Evolutionary conservation across 2,329 filamentous ascomycete genomes (phyloP).

Genomic region (Scytalidium sp.): DNA sequence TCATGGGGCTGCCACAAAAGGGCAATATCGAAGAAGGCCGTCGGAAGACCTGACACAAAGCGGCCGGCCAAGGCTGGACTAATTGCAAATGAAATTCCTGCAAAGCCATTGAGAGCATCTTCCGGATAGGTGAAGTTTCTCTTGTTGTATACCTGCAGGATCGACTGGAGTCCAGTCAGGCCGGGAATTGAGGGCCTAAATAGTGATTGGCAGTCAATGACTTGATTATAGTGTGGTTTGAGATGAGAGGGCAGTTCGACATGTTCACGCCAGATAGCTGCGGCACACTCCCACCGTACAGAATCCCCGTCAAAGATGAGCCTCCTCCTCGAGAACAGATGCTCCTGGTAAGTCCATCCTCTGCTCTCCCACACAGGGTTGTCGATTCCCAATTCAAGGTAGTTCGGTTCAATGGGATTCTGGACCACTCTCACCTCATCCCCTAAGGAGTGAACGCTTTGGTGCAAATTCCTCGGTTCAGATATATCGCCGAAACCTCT

Average conservation of each 20-base stretch:
- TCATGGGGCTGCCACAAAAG: background rate
- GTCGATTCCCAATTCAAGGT: too few species aligned
- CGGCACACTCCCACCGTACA: background rate
- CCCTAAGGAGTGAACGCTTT: background rate
- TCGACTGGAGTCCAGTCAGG: background rate
- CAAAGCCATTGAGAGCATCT: background rate
- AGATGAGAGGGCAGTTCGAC: background rate
- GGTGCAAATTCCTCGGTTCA: background rate
- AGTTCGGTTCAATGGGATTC: background rate
- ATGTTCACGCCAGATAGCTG: background rate
- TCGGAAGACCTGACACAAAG: background rate
- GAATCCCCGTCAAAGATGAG: background rate
- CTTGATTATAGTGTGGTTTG: too few species aligned
- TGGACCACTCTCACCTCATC: background rate
- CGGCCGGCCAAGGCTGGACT: background rate
- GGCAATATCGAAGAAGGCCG: background rate
- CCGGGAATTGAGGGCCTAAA: background rate
- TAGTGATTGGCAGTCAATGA: background rate
- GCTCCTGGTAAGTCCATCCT: background rate
- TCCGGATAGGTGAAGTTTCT: background rate
- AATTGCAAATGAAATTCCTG: background rate
- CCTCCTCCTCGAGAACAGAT: background rate
- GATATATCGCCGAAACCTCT: background rate
- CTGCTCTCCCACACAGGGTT: background rate
- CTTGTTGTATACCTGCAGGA: background rate